Evolutionary conservation across 805 yeast genomes (phyloP).

Genomic region (Cyberlindnera petersonii): DNA sequence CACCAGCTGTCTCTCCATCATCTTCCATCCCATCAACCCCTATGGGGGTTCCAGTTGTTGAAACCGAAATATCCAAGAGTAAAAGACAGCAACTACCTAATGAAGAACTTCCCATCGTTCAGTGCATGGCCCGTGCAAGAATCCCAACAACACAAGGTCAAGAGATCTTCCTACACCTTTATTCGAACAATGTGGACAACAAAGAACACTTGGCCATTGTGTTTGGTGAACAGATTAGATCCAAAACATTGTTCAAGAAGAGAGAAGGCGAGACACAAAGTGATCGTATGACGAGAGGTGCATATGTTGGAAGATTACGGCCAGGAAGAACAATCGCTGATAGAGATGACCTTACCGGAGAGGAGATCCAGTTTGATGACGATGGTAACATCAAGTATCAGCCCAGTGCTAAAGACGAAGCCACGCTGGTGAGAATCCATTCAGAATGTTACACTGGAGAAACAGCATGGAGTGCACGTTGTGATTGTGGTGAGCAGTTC

Average conservation of each 20-base stretch:
- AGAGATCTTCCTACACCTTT: slow-evolving; percentile 87
- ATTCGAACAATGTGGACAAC: slow-evolving; percentile 77
- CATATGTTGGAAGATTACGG: slow-evolving; percentile 82
- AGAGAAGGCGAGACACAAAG: slow-evolving; percentile 75
- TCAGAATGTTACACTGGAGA: slow-evolving; percentile 99
- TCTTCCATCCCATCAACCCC: slow-evolving; percentile 27
- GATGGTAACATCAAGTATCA: slow-evolving; percentile 34
- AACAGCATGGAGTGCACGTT: slow-evolving; percentile 98
- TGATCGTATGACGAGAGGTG: slow-evolving; percentile 98
- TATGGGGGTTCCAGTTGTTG: slow-evolving; percentile 24
- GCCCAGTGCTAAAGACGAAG: slow-evolving; percentile 28
- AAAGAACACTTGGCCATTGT: slow-evolving; percentile 97
- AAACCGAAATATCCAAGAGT: slow-evolving; percentile 12
- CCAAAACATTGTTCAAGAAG: slow-evolving; percentile 60
- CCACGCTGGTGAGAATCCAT: slow-evolving; percentile 82
- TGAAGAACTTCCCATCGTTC: slow-evolving; percentile 62
- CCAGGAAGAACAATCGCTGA: slow-evolving; percentile 84
- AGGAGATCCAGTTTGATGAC: slow-evolving; percentile 38
- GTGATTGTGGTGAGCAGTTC: slow-evolving; percentile 99
- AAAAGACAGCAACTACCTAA: slow-evolving; percentile 45
- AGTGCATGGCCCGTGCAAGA: slow-evolving; percentile 90
- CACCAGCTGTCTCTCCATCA: slow-evolving; percentile 37
- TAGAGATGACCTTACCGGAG: slow-evolving; percentile 41
- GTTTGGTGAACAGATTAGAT: slow-evolving; percentile 87
- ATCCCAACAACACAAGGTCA: slow-evolving; percentile 96